These are phyloP conservation scores for Xeromyces bisporus DNA, from an alignment of 495 filamentous ascomycete genomes.

Conservation along the genomic window DNA sequence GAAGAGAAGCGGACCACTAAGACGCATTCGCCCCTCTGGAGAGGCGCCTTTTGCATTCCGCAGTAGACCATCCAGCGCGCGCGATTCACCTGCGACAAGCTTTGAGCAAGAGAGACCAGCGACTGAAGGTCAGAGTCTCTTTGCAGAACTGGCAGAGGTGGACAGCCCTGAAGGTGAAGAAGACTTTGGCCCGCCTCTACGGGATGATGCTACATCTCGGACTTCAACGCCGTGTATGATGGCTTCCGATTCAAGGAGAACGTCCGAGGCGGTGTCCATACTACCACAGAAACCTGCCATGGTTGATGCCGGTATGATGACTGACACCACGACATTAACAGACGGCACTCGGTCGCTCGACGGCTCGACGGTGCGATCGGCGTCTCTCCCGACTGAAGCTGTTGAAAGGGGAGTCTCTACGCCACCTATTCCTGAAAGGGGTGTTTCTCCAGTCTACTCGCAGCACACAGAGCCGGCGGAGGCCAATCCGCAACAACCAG, in stretches of 20 bases:
- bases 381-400: conserved; percentile 17
- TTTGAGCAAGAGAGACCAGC: conserved; percentile 29
- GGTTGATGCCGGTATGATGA: conserved; percentile 80
- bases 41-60: conserved; percentile 39
- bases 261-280: conserved; percentile 18
- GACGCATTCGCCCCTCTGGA: conserved; percentile 47
- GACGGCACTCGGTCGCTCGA: conserved; percentile 7
- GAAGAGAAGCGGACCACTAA: conserved; percentile 40
- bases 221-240: conserved; percentile 35
- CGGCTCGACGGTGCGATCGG: conserved; percentile 9
- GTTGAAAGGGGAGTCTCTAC: conserved; percentile 9
- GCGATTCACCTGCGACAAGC: conserved; percentile 33
- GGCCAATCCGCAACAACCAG: conserved; percentile 8
- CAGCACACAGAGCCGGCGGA: conserved; percentile 17
- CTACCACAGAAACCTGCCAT: conserved; percentile 29
- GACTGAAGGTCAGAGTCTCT: conserved; percentile 59
- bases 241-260: conserved; percentile 21
- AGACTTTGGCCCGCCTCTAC: conserved; percentile 19
- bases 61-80: conserved; percentile 32
- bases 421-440: conserved; percentile 11
- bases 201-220: conserved; percentile 26
- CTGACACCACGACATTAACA: conserved; percentile 46
- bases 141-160: conserved; percentile 73
- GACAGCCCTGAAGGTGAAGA: conserved; percentile 48
- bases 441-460: conserved; percentile 15